Base-by-base conservation (phyloP, 1,139 yeast genomes). In the Yamadazyma atlantica region DNA sequence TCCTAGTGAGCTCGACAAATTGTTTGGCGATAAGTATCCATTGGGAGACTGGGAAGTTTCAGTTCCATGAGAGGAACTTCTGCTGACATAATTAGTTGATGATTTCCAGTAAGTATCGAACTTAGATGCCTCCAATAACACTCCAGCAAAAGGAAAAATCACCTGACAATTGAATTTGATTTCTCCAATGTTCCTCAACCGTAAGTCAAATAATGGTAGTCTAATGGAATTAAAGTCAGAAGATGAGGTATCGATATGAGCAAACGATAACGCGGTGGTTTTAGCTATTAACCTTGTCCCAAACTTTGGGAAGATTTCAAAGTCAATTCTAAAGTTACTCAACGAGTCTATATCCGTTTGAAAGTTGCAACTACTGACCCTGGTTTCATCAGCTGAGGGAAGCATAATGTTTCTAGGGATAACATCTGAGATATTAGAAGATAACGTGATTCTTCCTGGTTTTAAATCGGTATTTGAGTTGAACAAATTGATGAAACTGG, bases 91-190 rank as follows among this genome's bases (percentile, higher is more conserved):
- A 33, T 65, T 64, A 4, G 76, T 77, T 0, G 95, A 85, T 1
- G 95, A 82, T 61, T 90, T 92, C 98, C 98, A 92, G 62, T 92
- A 92, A 0, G 97, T 90, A 54, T 90, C 97, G 56, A 87, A 90
- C 63, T 89, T 87, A 4, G 96, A 82, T 30, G 95, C 86, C 58
- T 90, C 97, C 39, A 92, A 67, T 8, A 95, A 83, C 11, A 72
- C 73, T 4, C 97, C 97, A 4, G 84, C 73, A 59, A 84, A 92
- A n/a, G 98, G 97, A 57, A 82, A 81, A 39, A 92, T 87, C 6
- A 92, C 78, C 51, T 88, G 94, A 62, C 82, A 89, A 44, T 80
- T 78, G 60, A 90, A 85, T 26, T 74, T 75, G 29, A 92, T 63
- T 42, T 83, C 86, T 11, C 98, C 98, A 41, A 90, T 83, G 39